Evolutionary conservation across 2,329 filamentous ascomycete genomes (phyloP), one percentile per base, ranked within the genome.

Genomic region (Penicillium sp.): DNA sequence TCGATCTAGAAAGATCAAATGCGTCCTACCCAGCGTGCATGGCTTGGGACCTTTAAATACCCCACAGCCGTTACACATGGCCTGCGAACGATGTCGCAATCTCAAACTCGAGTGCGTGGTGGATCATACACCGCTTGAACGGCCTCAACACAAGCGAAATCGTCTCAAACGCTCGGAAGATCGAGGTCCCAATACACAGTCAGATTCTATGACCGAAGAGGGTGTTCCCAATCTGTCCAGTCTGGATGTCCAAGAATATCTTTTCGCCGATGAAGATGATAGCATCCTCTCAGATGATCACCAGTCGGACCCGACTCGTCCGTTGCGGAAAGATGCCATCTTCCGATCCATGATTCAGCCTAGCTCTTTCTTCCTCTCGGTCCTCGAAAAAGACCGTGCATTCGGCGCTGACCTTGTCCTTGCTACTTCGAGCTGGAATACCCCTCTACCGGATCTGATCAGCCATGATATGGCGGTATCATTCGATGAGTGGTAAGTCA

Each of bases 1-100:
- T 29, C 46, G 59, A 39, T 48, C 59, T 10, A 43, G 57, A 18
- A 62, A 58, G 29, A 60, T 62, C 43, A 62, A 61, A 56, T 60
- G 59, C 21, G 42, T 49, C 4, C 46, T 61, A 13, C 57, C 55
- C 20, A 27, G 46, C 40, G 23, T 39, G 3, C 21, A 29, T 7
- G 43, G 44, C 9, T 27, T 48, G 30, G 40, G 47, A 15, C 43
- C 50, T 2, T 27, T 54, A 36, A 49, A 53, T 20, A 23, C 29
- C 23, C 48, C 54, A 18, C 54, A 53, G 32, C 15, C 55, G 1
- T 27, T 18, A 32, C 49, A 50, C 24, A 55, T 26, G 5, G 40
- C 48, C n/a, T 58, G 59, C 17, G 57, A 58, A 18, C 50, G 59
- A 20, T 58, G 59, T 47, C 50, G 54, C 34, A 52, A 49, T 37